Percentiles rank a stretch among this genome's conserved stretches.
Conservation (phyloP, 331 rosid species). For the Malus hybrid region DNA sequence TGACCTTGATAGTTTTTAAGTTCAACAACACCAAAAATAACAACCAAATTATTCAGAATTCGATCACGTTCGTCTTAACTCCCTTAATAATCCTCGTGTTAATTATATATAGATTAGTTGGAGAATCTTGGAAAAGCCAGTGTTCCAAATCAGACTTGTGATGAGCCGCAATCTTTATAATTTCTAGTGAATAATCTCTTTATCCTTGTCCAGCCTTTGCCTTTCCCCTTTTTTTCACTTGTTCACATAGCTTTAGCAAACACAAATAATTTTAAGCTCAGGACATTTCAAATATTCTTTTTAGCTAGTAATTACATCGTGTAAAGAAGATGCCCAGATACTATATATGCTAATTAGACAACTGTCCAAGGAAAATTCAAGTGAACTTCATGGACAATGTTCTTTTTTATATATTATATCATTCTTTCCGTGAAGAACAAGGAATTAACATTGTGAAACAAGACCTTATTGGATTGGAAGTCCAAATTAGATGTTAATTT, state of each 20-base stretch:
- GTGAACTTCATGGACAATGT: too few relatives aligned
- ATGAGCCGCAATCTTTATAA: background rate
- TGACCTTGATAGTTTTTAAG: too few relatives aligned
- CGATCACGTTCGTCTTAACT: too few relatives aligned
- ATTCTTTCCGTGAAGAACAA: background rate
- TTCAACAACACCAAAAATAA: too few relatives aligned
- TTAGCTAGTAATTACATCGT: too few relatives aligned
- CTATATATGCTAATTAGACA: too few relatives aligned
- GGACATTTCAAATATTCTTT: too few relatives aligned
- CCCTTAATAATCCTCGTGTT: too few relatives aligned
- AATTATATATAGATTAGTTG: background rate
- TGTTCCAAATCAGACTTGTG: background rate
- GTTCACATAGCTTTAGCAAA: background rate
- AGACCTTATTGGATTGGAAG: background rate
- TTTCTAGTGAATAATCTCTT: too few relatives aligned
- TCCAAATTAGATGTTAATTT: background rate
- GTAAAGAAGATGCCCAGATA: too few relatives aligned
- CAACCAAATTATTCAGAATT: too few relatives aligned
- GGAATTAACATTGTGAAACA: background rate
- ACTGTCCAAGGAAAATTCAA: background rate
- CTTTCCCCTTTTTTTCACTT: background rate
- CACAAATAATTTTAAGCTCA: background rate
- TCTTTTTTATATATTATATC: background rate
- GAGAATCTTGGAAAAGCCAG: background rate
- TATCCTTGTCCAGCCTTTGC: background rate